Evolutionary conservation across 163 green algal species (phyloP).

Genomic region (Scenedesmus sp.): DNA sequence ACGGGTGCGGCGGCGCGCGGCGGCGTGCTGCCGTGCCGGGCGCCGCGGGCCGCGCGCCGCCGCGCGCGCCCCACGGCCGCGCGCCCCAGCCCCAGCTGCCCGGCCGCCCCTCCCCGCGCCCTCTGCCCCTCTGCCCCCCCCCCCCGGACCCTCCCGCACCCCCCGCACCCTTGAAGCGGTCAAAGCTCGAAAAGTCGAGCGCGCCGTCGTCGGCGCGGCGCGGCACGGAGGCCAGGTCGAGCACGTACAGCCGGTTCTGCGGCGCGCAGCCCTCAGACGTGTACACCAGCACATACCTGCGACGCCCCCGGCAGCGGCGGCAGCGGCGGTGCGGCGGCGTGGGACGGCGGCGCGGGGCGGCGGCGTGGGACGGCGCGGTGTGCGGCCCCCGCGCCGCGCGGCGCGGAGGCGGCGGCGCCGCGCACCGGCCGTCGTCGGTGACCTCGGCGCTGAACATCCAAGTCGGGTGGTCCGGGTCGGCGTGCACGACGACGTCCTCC

Average conservation of each 20-base stretch:
- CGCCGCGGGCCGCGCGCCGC: too few species aligned
- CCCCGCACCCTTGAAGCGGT: conserved; percentile 56
- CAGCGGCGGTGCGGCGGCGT: too few species aligned
- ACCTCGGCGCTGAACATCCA: conserved; percentile 82
- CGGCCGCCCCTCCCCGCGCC: too few species aligned
- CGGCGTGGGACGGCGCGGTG: not conserved
- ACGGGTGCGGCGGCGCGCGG: too few species aligned
- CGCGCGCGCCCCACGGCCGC: too few species aligned
- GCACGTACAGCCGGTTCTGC: conserved; percentile 69
- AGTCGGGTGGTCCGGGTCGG: conserved; percentile 70
- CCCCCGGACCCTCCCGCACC: too few species aligned
- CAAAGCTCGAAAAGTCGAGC: conserved; percentile 68
- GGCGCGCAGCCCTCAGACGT: conserved; percentile 82
- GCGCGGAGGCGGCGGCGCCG: not conserved
- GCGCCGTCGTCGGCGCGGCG: conserved; percentile 22
- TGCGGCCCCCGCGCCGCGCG: not conserved
- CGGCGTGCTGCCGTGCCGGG: conserved; percentile 13
- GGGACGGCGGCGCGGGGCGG: too few species aligned
- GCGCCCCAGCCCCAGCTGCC: too few species aligned
- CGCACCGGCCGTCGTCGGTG: conserved; percentile 82
- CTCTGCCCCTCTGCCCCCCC: too few species aligned
- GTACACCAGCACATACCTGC: conserved; percentile 85
- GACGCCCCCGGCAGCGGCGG: too few species aligned
- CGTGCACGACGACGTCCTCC: conserved; percentile 66
- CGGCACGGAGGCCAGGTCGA: conserved; percentile 29